Evolutionary conservation across 768 basidiomycete species (phyloP).

Genomic region (Baorangia bicolor): DNA sequence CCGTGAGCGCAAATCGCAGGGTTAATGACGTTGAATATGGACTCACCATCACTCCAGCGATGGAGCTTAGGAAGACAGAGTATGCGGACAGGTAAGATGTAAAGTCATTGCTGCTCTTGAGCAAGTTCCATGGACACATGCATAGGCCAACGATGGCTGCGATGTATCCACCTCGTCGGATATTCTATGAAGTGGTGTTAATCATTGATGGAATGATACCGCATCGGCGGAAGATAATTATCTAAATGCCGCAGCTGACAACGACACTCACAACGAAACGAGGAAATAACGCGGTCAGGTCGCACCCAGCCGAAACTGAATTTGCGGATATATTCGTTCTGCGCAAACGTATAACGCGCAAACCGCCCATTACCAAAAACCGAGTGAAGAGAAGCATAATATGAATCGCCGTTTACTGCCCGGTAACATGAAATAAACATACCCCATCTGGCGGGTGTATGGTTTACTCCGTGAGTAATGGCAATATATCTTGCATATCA

Average conservation of each 20-base stretch:
- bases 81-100: slow-evolving; percentile 82
- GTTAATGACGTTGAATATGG: not conserved
- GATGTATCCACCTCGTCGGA: slow-evolving; percentile 81
- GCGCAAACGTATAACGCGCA: slow-evolving; percentile 3
- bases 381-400: not conserved
- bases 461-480: slow-evolving; percentile 8
- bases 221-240: not conserved
- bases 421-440: slow-evolving; percentile 8
- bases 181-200: slow-evolving; percentile 47
- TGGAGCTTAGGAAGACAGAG: slow-evolving; percentile 77
- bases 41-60: slow-evolving; percentile 75
- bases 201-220: slow-evolving; percentile 1
- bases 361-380: slow-evolving; percentile 8
- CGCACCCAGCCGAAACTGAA: slow-evolving; percentile 80
- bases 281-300: slow-evolving; percentile 75
- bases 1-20: not conserved
- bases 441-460: slow-evolving; percentile 26
- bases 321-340: slow-evolving; percentile 83
- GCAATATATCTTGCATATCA: slow-evolving; percentile 3
- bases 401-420: slow-evolving; percentile 19
- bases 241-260: not conserved
- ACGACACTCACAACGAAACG: slow-evolving; percentile 61
- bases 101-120: slow-evolving; percentile 72
- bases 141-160: slow-evolving; percentile 75
- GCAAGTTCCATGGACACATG: slow-evolving; percentile 77